Evolutionary conservation across 2,329 filamentous ascomycete genomes (phyloP), one percentile per base, ranked within the genome.

Genomic region (Escovopsis sp.): DNA sequence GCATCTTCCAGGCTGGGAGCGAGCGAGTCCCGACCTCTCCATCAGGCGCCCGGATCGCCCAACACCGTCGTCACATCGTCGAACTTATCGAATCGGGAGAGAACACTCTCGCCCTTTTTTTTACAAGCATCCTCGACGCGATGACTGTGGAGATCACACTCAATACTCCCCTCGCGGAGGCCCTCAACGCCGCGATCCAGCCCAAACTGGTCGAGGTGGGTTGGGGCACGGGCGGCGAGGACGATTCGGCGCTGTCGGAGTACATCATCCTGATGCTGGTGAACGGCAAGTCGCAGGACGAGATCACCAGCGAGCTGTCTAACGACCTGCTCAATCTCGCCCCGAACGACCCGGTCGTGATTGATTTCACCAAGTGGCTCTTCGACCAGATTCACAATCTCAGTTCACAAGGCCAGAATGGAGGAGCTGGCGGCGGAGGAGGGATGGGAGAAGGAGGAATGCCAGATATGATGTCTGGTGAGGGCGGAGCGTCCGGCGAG

Each of bases 221-320:
- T 49, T 96, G 90, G 88, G 86, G 77, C 42, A 77, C 80, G 21
- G 79, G 79, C 46, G 81, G 79, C 41, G 61, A 62, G 37, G 80
- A 84, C 47, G 85, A 88, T 56, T 78, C 79, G 17, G 83, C 85
- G 27, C 72, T 98, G 40, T 79, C 86, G 40, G 90, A 98, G 62
- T 98, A 96, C 62, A 90, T 98, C 46, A 80, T 96, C 39, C 74
- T 96, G 43, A 94, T 96, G 88, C 72, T 98, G 23, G 84, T 84
- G 42, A 96, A 94, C 60, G 85, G 87, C 49, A 94, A 94, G 59
- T 86, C 81, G 4, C 79, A 93, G 54, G 76, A 87, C 34, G 80
- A 94, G 54, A 88, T 98, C 45, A 81, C 86, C 9, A 66, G 73
- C 30, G 90, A 98, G 55, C 74, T 98, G 12, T 81, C 87, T 1